Evolutionary conservation across 2,329 filamentous ascomycete species (phyloP).

Genomic region (Trichothecium roseum): DNA sequence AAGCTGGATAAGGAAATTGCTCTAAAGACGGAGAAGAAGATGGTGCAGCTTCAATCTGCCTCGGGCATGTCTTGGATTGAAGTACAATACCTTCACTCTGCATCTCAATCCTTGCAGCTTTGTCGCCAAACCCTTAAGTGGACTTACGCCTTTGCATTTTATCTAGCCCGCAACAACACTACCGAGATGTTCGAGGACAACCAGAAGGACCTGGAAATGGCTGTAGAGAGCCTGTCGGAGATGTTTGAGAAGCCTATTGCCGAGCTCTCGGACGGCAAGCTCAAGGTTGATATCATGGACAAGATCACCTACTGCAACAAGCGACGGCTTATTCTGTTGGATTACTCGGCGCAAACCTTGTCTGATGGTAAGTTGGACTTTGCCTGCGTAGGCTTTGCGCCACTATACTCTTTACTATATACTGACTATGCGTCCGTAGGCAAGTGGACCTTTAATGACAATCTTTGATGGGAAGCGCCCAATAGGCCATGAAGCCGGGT

Average conservation of each 20-base stretch:
- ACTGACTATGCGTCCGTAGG: conserved; percentile 22
- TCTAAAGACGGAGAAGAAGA: conserved; percentile 96
- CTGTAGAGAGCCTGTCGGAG: conserved; percentile 91
- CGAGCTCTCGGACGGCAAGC: conserved; percentile 73
- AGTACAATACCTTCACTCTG: conserved; percentile 90
- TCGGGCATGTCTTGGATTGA: conserved; percentile 99
- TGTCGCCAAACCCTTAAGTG: conserved; percentile 98
- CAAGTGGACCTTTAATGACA: conserved; percentile 34
- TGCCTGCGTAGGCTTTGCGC: too few species aligned
- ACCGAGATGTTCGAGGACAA: conserved; percentile 99
- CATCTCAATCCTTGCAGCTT: conserved; percentile 85
- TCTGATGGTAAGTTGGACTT: conserved; percentile 54
- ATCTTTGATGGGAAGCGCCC: conserved; percentile 13
- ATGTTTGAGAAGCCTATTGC: conserved; percentile 98
- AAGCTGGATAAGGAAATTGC: conserved; percentile 95
- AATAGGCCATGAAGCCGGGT: not conserved
- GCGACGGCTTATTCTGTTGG: conserved; percentile 76
- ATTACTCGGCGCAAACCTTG: conserved; percentile 87
- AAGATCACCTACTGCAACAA: conserved; percentile 97
- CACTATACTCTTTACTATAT: conserved; percentile 18
- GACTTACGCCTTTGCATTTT: conserved; percentile 98
- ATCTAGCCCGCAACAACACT: conserved; percentile 88
- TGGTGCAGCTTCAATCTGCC: conserved; percentile 87
- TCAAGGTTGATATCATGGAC: conserved; percentile 97
- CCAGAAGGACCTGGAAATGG: conserved; percentile 95